phyloP scores from a whole-genome alignment of 164 flowering plant species.

The Chimonanthus praecox region DNA sequence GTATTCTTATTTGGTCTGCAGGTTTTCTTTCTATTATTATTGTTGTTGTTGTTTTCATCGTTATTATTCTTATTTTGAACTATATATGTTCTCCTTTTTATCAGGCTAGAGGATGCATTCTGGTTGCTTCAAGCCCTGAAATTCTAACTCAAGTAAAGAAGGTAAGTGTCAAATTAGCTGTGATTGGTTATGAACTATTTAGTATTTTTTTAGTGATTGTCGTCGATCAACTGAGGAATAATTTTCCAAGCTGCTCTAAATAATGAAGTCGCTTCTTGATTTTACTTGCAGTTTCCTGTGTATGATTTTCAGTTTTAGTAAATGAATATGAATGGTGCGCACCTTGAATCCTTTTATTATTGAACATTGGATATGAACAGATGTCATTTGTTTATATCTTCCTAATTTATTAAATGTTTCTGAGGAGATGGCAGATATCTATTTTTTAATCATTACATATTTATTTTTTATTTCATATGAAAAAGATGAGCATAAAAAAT shows the following conservation, averaged over 20 bases:
- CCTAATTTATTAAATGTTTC: too few species aligned
- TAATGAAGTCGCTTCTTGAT: too few species aligned
- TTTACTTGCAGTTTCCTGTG: not conserved
- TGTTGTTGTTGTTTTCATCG: not conserved
- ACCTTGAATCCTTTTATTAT: too few species aligned
- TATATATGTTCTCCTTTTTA: conserved; percentile 8
- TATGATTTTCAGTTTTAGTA: not conserved
- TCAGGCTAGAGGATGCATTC: conserved; percentile 93
- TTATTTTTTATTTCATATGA: too few species aligned
- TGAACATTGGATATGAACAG: too few species aligned
- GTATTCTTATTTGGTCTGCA: not conserved
- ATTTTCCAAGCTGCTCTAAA: not conserved
- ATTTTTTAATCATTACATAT: too few species aligned
- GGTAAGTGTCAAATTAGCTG: conserved; percentile 34
- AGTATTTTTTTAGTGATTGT: not conserved
- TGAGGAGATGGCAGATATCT: too few species aligned
- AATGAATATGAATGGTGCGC: not conserved
- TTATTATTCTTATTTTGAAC: not conserved
- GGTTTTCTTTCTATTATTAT: not conserved
- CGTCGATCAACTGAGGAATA: not conserved
- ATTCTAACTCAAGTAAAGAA: conserved; percentile 81
- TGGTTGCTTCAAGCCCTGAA: conserved; percentile 96
- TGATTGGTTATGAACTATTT: not conserved
- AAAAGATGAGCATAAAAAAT: too few species aligned
- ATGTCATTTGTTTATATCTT: too few species aligned